Evolutionary conservation across 495 filamentous ascomycete species (phyloP).

Genomic region (Hyaloscypha finlandica): DNA sequence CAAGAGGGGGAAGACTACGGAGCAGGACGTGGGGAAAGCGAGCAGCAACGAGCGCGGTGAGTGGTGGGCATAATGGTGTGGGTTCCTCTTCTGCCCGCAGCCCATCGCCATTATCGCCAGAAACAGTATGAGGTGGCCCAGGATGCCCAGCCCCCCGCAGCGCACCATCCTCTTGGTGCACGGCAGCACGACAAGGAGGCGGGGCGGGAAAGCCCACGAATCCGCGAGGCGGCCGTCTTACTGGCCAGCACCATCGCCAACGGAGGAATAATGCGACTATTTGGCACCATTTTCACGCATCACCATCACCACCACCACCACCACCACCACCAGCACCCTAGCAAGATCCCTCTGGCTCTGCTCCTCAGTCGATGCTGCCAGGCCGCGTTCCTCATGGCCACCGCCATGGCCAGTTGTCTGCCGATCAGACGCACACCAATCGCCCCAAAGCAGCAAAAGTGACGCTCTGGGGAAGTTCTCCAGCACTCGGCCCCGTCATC

Average conservation of each 20-base stretch:
- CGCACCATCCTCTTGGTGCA: neutral
- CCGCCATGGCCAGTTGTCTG: neutral
- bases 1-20: conserved; percentile 4
- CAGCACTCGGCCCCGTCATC: conserved; percentile 12
- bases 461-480: neutral
- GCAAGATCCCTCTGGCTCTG: neutral
- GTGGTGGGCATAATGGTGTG: neutral
- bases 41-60: neutral
- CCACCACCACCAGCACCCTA: neutral
- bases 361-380: neutral
- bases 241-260: neutral
- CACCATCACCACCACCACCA: neutral
- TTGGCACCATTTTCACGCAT: neutral
- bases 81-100: neutral
- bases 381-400: neutral
- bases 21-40: neutral
- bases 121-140: neutral
- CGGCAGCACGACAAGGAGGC: neutral
- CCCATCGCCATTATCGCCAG: neutral
- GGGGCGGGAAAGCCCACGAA: neutral
- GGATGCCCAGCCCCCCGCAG: neutral
- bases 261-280: neutral
- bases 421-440: neutral
- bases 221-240: neutral
- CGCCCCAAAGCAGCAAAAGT: neutral